Conservation (phyloP, 352 stramenopile genomes). For the Phytophthora crassamura region DNA sequence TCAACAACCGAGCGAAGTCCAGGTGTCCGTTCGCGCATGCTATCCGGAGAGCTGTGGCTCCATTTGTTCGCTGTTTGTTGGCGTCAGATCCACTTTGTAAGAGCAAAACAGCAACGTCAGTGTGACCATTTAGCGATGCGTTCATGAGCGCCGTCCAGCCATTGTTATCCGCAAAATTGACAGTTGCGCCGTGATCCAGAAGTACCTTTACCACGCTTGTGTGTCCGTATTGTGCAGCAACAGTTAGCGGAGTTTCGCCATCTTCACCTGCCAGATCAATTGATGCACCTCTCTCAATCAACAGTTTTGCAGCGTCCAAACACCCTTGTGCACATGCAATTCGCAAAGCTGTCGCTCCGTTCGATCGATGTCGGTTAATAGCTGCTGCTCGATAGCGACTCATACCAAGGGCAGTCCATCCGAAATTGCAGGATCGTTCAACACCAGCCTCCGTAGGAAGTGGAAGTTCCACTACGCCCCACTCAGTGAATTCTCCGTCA, state of each 20-base stretch:
- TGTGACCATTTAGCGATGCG: background rate
- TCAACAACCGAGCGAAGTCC: background rate
- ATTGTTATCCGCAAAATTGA: background rate
- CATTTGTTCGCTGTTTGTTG: background rate
- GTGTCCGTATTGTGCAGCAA: background rate
- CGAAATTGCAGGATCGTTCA: too few species aligned
- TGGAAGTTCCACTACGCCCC: too few species aligned
- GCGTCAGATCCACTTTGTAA: background rate
- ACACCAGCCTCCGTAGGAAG: too few species aligned
- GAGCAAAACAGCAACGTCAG: background rate
- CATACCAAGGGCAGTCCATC: too few species aligned
- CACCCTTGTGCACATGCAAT: too few species aligned
- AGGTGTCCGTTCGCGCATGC: background rate
- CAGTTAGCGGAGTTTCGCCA: background rate
- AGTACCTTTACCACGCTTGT: background rate
- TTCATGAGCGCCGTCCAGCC: background rate
- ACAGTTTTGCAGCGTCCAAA: background rate
- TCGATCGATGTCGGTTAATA: too few species aligned
- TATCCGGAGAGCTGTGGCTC: background rate
- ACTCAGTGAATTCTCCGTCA: too few species aligned
- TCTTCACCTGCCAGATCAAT: background rate
- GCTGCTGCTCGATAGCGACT: too few species aligned
- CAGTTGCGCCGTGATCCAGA: background rate
- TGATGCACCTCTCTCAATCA: constrained; percentile 1
- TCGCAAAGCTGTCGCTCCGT: too few species aligned